Conservation (phyloP, 2,329 filamentous ascomycete species). For the Trichoderma polysporum region DNA sequence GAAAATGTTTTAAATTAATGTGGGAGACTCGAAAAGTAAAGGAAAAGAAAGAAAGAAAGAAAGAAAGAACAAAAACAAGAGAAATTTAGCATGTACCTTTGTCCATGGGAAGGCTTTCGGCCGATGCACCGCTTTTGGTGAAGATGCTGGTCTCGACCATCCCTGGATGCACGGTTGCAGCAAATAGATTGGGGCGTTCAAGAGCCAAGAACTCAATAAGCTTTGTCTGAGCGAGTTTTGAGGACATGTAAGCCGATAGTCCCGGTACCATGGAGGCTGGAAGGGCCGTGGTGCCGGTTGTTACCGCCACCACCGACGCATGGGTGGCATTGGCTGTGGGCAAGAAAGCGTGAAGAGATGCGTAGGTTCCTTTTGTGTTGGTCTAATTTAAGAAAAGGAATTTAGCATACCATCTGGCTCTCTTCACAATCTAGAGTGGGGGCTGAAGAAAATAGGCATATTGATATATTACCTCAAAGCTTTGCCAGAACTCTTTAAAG, state of each 20-base stretch:
- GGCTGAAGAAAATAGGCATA: no score
- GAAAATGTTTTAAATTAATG: neutral
- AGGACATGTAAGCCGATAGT: constrained; percentile 13
- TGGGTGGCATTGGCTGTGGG: constrained; percentile 21
- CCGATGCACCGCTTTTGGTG: constrained; percentile 25
- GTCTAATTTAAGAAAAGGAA: neutral
- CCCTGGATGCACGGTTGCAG: constrained; percentile 28
- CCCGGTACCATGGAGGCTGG: constrained; percentile 24
- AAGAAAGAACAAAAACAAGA: neutral
- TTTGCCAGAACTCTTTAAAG: constrained; percentile 27
- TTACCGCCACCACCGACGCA: constrained; percentile 24
- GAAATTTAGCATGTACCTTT: constrained; percentile 18
- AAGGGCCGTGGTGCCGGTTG: constrained; percentile 25
- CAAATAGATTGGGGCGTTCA: constrained; percentile 29
- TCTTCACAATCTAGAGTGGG: no score
- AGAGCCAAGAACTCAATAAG: constrained; percentile 29
- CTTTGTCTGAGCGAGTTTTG: constrained; percentile 23
- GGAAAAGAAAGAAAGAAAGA: no score
- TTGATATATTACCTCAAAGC: constrained; percentile 25
- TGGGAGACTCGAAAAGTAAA: neutral
- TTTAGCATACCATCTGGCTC: neutral
- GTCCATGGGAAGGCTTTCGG: constrained; percentile 27
- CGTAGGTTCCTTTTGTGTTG: constrained; percentile 16
- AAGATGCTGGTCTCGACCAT: constrained; percentile 29
- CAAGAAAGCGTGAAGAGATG: constrained; percentile 11